These are phyloP conservation scores for Pyrus pyrifolia DNA, from an alignment of 306 rosid species.

Conservation along the genomic window DNA sequence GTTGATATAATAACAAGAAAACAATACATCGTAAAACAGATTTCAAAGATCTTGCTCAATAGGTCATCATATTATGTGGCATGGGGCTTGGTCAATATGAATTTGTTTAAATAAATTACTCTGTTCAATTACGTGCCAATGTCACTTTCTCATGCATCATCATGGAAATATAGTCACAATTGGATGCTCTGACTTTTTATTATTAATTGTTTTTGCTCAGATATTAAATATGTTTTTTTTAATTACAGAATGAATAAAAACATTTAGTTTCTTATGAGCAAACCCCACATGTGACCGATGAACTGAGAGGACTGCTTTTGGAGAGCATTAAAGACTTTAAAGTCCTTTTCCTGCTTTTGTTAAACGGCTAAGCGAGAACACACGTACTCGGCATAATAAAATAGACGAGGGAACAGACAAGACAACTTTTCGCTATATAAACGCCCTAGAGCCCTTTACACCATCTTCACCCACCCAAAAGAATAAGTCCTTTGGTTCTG, in stretches of 20 bases:
- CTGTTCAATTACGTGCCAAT: neutral
- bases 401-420: neutral
- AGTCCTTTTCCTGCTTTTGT: neutral
- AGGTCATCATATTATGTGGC: no score
- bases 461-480: conserved; percentile 3
- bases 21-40: no score
- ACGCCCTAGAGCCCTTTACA: conserved; percentile 6
- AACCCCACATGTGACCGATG: neutral
- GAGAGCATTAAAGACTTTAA: no score
- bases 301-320: no score
- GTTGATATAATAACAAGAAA: no score
- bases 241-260: neutral
- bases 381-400: neutral
- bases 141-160: neutral
- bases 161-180: neutral
- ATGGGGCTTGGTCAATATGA: no score
- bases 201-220: neutral
- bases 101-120: neutral
- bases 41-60: neutral
- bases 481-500: neutral
- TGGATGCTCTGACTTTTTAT: neutral
- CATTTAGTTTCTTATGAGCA: neutral
- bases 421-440: conserved; percentile 27
- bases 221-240: neutral
- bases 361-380: neutral